A percentile compares a stretch with the other conserved stretches of the same genome.
Conservation (phyloP, 2,329 filamentous ascomycete species). For the Chaetomiaceae sp. region DNA sequence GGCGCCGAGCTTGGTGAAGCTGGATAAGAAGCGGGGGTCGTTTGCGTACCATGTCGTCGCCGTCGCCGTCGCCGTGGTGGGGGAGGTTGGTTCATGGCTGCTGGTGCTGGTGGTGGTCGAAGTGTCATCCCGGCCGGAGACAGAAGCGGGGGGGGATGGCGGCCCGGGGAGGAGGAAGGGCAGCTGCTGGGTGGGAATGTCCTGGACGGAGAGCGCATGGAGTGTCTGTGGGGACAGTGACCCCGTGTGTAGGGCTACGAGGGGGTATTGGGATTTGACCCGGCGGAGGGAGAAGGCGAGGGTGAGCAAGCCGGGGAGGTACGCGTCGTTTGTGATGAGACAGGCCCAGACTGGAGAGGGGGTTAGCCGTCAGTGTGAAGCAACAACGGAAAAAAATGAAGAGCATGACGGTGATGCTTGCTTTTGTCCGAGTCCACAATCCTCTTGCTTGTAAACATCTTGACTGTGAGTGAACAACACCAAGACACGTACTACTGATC, state of each 20-base stretch:
- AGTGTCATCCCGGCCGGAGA: neutral
- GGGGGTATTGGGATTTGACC: conserved; percentile 63
- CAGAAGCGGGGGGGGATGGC: conserved; percentile 47
- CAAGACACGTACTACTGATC: no score
- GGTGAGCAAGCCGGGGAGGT: conserved; percentile 76
- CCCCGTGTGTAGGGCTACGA: conserved; percentile 79
- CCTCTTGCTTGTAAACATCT: conserved; percentile 21
- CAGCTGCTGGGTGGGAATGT: conserved; percentile 65
- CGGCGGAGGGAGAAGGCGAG: conserved; percentile 71
- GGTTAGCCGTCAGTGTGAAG: no score
- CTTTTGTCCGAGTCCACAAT: conserved; percentile 39
- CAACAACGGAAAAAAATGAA: no score
- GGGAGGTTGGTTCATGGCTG: no score
- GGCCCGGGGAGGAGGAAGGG: conserved; percentile 61
- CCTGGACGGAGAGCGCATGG: conserved; percentile 61
- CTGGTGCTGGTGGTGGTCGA: neutral
- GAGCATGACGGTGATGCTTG: conserved; percentile 19
- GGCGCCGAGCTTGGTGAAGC: conserved; percentile 80
- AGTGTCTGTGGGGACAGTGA: conserved; percentile 59
- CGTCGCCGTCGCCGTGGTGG: neutral
- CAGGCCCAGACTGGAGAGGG: conserved; percentile 62
- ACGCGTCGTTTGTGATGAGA: conserved; percentile 77
- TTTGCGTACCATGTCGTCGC: conserved; percentile 48
- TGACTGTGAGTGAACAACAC: no score
- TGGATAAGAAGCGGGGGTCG: conserved; percentile 83